phyloP scores from a whole-genome alignment of 768 basidiomycete species.

The Suillus paluster region DNA sequence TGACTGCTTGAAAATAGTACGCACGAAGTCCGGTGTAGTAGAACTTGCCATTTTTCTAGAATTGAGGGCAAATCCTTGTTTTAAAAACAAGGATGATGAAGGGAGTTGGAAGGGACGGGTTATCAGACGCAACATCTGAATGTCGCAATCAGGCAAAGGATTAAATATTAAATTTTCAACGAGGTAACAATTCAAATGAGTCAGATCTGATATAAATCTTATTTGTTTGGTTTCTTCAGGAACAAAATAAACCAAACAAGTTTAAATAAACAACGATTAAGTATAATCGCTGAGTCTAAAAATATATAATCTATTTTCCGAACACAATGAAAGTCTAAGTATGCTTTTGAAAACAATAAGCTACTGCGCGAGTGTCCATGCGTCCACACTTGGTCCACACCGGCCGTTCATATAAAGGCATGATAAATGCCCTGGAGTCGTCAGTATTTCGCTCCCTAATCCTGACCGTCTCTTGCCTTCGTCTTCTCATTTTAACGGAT shows the following conservation, averaged over 20 bases:
- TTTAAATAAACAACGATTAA: conserved; percentile 12
- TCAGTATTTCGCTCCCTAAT: conserved; percentile 9
- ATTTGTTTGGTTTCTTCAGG: background rate
- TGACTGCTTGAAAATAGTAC: conserved; percentile 27
- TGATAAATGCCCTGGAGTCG: background rate
- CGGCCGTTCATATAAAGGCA: conserved; percentile 7
- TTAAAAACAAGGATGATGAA: conserved; percentile 28
- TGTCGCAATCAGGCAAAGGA: conserved; percentile 9
- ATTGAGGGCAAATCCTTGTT: conserved; percentile 14
- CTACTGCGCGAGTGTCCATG: conserved; percentile 5
- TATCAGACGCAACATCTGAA: conserved; percentile 34
- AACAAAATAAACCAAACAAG: conserved; percentile 4
- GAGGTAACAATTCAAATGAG: conserved; percentile 21
- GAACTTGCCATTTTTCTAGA: conserved; percentile 62
- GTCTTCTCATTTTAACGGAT: conserved; percentile 2
- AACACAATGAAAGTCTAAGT: conserved; percentile 11
- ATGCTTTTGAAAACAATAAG: conserved; percentile 13
- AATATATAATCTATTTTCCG: conserved; percentile 6
- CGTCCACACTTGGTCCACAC: conserved; percentile 13
- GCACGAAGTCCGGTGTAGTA: conserved; percentile 63
- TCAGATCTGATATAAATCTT: background rate
- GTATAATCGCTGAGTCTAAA: conserved; percentile 2
- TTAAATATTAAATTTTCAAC: conserved; percentile 25
- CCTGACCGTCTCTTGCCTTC: conserved; percentile 4
- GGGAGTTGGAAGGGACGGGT: conserved; percentile 34